Percentiles rank a stretch among this genome's conserved stretches.
Conservation (phyloP, 148 eudicot genomes). For the Camellia sinensis region DNA sequence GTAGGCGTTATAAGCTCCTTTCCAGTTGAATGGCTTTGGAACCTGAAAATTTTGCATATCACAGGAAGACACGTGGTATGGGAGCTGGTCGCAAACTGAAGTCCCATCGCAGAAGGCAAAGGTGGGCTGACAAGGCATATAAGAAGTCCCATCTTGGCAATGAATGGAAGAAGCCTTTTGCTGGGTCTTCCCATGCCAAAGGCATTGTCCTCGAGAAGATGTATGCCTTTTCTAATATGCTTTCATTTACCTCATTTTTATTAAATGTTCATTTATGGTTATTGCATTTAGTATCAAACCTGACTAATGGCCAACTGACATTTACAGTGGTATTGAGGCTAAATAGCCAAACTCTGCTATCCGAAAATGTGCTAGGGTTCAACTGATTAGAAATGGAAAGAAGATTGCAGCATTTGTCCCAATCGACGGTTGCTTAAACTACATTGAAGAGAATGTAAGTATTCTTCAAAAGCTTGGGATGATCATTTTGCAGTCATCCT, state of each 20-base stretch:
- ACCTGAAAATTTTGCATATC: not conserved
- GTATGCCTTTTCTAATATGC: conserved; percentile 26
- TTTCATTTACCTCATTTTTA: not conserved
- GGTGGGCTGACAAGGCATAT: conserved; percentile 92
- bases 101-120: conserved; percentile 75
- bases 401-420: conserved; percentile 97
- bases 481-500: not conserved
- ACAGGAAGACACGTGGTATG: conserved; percentile 83
- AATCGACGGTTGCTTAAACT: too few relatives aligned
- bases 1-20: not conserved
- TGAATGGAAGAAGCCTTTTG: conserved; percentile 94
- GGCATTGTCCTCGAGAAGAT: conserved; percentile 95
- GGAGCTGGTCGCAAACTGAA: conserved; percentile 95
- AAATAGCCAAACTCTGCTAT: conserved; percentile 99
- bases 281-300: not conserved
- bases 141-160: conserved; percentile 93
- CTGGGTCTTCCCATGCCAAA: conserved; percentile 92
- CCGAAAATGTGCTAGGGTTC: conserved; percentile 94
- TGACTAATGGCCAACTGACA: conserved; percentile 4
- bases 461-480: not conserved
- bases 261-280: not conserved
- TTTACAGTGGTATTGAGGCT: conserved; percentile 84
- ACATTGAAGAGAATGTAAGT: too few relatives aligned
- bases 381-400: conserved; percentile 89
- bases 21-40: not conserved